A percentile compares a stretch with the other conserved stretches of the same genome.
These are phyloP conservation scores for Annona squamosa DNA, from an alignment of 164 flowering plant genomes.

Conservation along the genomic window DNA sequence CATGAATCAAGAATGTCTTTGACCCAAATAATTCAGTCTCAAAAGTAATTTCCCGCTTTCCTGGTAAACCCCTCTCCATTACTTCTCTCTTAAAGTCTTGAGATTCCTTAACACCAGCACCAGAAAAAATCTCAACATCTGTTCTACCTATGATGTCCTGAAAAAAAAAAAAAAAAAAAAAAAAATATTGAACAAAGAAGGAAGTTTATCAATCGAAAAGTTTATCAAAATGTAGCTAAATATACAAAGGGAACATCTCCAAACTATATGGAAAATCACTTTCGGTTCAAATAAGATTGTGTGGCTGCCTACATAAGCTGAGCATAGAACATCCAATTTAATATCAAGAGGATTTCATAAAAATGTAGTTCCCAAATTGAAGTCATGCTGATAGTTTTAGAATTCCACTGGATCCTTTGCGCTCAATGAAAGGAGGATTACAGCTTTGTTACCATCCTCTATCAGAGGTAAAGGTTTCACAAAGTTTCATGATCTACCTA, in stretches of 20 bases:
- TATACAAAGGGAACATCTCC: background rate
- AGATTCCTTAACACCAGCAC: conserved; percentile 86
- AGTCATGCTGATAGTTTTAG: background rate
- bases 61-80: conserved; percentile 73
- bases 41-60: conserved; percentile 85
- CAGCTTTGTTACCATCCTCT: background rate
- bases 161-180: background rate
- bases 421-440: background rate
- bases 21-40: conserved; percentile 86
- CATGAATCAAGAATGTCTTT: conserved; percentile 88
- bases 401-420: background rate
- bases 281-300: background rate
- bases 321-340: background rate
- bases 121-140: conserved; percentile 82
- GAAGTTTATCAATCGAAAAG: background rate
- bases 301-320: background rate
- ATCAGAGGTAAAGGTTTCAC: background rate
- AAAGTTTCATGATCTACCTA: too few relatives aligned
- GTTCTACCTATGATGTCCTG: conserved; percentile 97
- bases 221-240: background rate
- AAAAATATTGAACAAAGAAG: background rate
- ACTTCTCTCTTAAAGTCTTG: conserved; percentile 92
- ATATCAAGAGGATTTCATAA: background rate
- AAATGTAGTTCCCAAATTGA: background rate
- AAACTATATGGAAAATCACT: background rate